These are phyloP conservation scores for Tanozyma kutaoensis DNA, from an alignment of 805 yeast species.

Conservation along the genomic window DNA sequence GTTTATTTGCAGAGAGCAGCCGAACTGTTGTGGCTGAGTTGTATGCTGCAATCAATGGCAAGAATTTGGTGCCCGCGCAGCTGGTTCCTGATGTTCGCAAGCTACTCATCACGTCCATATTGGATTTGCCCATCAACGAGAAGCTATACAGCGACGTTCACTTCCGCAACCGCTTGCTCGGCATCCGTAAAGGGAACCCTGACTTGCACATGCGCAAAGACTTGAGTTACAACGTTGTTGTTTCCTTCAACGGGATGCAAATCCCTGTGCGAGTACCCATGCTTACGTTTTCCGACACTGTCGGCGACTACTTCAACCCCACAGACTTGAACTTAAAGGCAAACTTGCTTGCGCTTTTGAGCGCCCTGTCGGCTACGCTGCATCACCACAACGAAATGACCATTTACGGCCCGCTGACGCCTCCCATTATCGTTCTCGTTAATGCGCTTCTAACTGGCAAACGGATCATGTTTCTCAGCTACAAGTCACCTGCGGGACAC, in stretches of 20 bases:
- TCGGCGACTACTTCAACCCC: slow-evolving; percentile 31
- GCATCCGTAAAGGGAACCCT: slow-evolving; percentile 9
- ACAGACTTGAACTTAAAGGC: slow-evolving; percentile 29
- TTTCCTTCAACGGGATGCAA: slow-evolving; percentile 25
- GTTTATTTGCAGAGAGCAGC: slow-evolving; percentile 19
- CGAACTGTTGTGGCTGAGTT: slow-evolving; percentile 12
- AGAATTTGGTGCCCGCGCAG: slow-evolving; percentile 12
- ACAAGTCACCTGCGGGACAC: slow-evolving; percentile 28
- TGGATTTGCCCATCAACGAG: slow-evolving; percentile 29
- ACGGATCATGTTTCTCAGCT: slow-evolving; percentile 22
- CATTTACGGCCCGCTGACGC: slow-evolving; percentile 40
- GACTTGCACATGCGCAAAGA: slow-evolving; percentile 30
- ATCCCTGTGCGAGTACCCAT: slow-evolving; percentile 33
- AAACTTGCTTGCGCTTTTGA: slow-evolving; percentile 19
- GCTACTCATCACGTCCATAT: slow-evolving; percentile 25
- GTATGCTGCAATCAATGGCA: slow-evolving; percentile 18
- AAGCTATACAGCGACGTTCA: slow-evolving; percentile 24
- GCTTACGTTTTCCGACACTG: slow-evolving; percentile 24
- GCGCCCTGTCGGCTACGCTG: slow-evolving; percentile 18
- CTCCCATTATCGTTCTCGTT: slow-evolving; percentile 24
- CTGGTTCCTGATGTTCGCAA: slow-evolving; percentile 15
- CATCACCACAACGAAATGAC: slow-evolving; percentile 34
- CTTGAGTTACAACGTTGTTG: slow-evolving; percentile 25
- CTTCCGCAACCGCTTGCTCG: slow-evolving; percentile 22
- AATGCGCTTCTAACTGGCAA: slow-evolving; percentile 26